Percentiles rank a stretch among this genome's conserved stretches.
Conservation (phyloP, 2,329 filamentous ascomycete species). For the Nannizziopsis arthrosporioides region DNA sequence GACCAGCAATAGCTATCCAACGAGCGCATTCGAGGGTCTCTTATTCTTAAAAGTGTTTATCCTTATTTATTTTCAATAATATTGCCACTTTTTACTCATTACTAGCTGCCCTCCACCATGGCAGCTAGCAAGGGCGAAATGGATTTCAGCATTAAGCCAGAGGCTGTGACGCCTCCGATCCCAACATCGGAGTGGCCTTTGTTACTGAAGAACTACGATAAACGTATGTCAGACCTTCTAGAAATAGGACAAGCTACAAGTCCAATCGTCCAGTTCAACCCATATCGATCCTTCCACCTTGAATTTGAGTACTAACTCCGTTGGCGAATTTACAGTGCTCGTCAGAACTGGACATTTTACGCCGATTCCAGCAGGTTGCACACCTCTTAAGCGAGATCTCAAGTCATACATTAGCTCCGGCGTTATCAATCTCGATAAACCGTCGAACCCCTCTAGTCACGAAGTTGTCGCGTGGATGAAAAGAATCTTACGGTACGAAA, state of each 20-base stretch:
- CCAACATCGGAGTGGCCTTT: constrained; percentile 88
- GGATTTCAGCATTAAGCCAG: constrained; percentile 85
- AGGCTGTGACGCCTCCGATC: constrained; percentile 63
- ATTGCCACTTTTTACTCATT: neutral
- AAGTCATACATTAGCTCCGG: constrained; percentile 95
- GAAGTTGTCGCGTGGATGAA: constrained; percentile 99
- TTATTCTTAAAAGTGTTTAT: neutral
- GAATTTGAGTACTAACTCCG: neutral
- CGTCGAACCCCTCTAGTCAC: constrained; percentile 93
- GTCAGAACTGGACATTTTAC: constrained; percentile 94
- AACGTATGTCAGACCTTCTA: constrained; percentile 48
- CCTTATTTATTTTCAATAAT: neutral
- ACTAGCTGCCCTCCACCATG: constrained; percentile 15
- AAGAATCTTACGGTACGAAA: constrained; percentile 66
- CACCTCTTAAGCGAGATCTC: constrained; percentile 83
- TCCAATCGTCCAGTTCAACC: too few species aligned
- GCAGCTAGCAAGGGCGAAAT: constrained; percentile 46
- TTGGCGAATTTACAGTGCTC: constrained; percentile 51
- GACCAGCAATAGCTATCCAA: neutral
- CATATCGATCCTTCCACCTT: too few species aligned
- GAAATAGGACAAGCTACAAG: neutral
- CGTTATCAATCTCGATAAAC: constrained; percentile 97
- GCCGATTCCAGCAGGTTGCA: constrained; percentile 84
- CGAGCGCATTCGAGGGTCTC: neutral
- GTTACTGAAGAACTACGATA: constrained; percentile 90